phyloP scores from a whole-genome alignment of 768 basidiomycete genomes.

The Pulveroboletus ravenelii region DNA sequence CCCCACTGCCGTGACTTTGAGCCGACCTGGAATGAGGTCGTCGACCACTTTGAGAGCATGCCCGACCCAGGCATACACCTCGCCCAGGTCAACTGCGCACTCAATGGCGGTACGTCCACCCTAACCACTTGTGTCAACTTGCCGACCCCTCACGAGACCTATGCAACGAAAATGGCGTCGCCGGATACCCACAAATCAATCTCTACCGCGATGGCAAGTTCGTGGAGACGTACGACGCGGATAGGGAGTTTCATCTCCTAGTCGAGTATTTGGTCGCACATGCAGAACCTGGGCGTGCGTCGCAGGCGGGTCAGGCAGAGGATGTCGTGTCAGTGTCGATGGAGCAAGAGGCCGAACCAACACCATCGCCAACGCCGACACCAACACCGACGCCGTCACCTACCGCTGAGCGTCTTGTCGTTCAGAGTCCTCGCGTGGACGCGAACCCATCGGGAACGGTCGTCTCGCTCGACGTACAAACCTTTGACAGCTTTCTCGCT shows the following conservation, averaged over 20 bases:
- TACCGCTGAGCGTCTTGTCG: constrained; percentile 3
- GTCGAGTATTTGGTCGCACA: constrained; percentile 51
- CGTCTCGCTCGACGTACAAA: constrained; percentile 22
- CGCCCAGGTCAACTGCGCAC: constrained; percentile 78
- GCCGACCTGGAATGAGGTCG: constrained; percentile 77
- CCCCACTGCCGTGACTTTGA: constrained; percentile 73
- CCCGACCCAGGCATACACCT: constrained; percentile 44
- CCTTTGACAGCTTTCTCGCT: constrained; percentile 37
- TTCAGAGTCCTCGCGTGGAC: constrained; percentile 13
- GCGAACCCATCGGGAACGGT: constrained; percentile 26
- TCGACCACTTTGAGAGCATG: constrained; percentile 44
- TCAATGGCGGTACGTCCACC: constrained; percentile 61
- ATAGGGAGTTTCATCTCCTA: constrained; percentile 51
- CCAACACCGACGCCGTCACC: constrained; percentile 2
- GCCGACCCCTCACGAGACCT: constrained; percentile 56
- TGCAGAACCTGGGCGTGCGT: constrained; percentile 22
- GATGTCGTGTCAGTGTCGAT: background rate
- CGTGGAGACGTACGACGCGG: constrained; percentile 50
- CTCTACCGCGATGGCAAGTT: constrained; percentile 66
- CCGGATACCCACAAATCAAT: constrained; percentile 72
- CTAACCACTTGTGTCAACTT: no score
- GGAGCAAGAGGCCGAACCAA: constrained; percentile 1
- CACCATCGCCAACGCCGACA: constrained; percentile 2
- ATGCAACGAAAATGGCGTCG: constrained; percentile 63
- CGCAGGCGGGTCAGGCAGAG: background rate